Evolutionary conservation across 2,329 filamentous ascomycete genomes (phyloP), one percentile per base, ranked within the genome.

Genomic region (Setomelanomma holmii): DNA sequence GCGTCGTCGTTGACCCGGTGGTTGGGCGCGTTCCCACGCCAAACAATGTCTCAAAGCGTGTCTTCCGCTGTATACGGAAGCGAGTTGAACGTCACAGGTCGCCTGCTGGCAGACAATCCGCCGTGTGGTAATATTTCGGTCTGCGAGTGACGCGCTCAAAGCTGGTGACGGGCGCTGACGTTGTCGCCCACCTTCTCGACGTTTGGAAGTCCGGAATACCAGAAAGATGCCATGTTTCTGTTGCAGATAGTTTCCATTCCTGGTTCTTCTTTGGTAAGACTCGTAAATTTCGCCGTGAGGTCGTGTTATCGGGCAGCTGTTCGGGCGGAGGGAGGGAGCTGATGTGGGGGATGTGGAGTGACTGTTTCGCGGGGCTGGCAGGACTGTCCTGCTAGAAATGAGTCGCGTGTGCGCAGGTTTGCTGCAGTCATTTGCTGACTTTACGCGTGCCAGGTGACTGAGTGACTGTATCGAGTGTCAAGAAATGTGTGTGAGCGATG

Each of bases 161-260:
- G 50, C 51, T 55, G 56, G 61, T 63, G 56, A 46, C 53, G 49
- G 41, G 55, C 57, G 63, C 59, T 53, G 53, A 61, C 56, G 47
- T 58, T 56, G 40, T 61, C 39, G 54, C 56, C 61, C 57, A 60
- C 53, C 56, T 64, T 64, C 52, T 60, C 59, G 49, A 58, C 60
- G 55, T 59, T 55, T 40, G 61, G 61, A 49, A 61, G 56, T 48
- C 56, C 61, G 44, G 51, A 60, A 54, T 55, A 58, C 63, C 64
- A 56, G 52, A 45, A 59, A 63, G 52, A 61, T 44, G 63, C 64
- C 64, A 67, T 67, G 58, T 58, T 55, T 61, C 48, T 60, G 40
- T 50, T 56, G 53, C 48, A 49, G 40, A 51, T 39, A 46, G 48
- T 42, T 47, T 59, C 51, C 63, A 64, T 67, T 63, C 56, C 62